Evolutionary conservation across 2,329 filamentous ascomycete species (phyloP).

Genomic region (Neonectria ditissima): DNA sequence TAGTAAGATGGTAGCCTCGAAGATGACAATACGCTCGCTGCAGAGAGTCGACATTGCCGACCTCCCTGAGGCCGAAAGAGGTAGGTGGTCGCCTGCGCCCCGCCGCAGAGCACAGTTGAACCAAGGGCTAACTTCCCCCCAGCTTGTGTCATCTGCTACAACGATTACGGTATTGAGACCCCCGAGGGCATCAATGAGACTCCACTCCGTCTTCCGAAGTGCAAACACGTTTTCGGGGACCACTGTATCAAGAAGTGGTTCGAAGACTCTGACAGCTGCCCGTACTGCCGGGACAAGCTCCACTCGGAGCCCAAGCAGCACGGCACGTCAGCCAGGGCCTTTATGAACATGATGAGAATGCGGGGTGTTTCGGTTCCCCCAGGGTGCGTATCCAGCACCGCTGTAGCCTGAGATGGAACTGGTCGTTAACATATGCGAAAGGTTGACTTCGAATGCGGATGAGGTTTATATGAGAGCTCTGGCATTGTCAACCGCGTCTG

Average conservation of each 20-base stretch:
- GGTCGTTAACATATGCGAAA: constrained; percentile 29
- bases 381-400: constrained; percentile 34
- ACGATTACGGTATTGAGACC: constrained; percentile 67
- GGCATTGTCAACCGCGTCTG: constrained; percentile 11
- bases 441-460: constrained; percentile 31
- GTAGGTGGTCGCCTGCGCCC: constrained; percentile 50
- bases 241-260: constrained; percentile 76
- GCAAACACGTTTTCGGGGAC: constrained; percentile 73
- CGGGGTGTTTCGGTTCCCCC: constrained; percentile 38
- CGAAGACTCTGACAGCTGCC: constrained; percentile 70
- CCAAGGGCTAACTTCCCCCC: constrained; percentile 26
- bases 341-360: constrained; percentile 49
- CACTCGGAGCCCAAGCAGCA: constrained; percentile 58
- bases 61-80: constrained; percentile 59
- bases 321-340: constrained; percentile 40
- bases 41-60: constrained; percentile 59
- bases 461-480: constrained; percentile 35
- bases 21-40: constrained; percentile 59
- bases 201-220: constrained; percentile 69
- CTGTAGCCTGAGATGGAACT: background rate
- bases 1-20: constrained; percentile 62
- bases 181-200: constrained; percentile 69
- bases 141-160: constrained; percentile 75
- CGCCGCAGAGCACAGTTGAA: background rate
- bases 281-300: constrained; percentile 73